Percentiles rank a stretch among this genome's conserved stretches.
These are phyloP conservation scores for Akanthomyces uredinophilus DNA, from an alignment of 2,329 filamentous ascomycete genomes.

Conservation along the genomic window DNA sequence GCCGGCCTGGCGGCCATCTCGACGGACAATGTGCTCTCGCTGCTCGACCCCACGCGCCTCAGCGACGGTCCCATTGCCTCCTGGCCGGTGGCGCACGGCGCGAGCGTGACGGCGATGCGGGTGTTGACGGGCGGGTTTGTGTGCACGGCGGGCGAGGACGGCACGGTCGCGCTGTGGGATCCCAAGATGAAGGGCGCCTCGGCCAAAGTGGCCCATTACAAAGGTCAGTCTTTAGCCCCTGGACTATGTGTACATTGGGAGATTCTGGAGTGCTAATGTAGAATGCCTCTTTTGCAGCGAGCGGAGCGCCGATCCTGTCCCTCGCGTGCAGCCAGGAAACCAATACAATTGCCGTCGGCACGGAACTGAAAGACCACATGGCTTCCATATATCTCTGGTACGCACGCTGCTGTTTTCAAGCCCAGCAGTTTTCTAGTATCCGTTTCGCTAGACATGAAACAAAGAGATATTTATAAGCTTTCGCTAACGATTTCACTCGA, in stretches of 20 bases:
- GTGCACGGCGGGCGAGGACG: conserved; percentile 68
- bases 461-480: not conserved
- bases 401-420: conserved; percentile 13
- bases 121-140: conserved; percentile 50
- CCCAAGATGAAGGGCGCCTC: conserved; percentile 40
- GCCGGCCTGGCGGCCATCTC: conserved; percentile 56
- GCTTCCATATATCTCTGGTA: conserved; percentile 60
- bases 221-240: conserved; percentile 31
- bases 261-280: too few relatives aligned
- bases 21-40: conserved; percentile 64
- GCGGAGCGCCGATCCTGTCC: conserved; percentile 52
- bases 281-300: conserved; percentile 28
- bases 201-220: conserved; percentile 40
- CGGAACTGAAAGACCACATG: conserved; percentile 62
- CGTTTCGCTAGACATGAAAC: not conserved
- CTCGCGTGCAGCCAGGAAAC: conserved; percentile 55
- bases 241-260: too few relatives aligned
- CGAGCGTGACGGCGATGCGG: conserved; percentile 58
- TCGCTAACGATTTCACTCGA: not conserved
- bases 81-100: conserved; percentile 47
- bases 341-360: conserved; percentile 64
- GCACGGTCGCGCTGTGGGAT: conserved; percentile 63
- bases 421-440: not conserved
- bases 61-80: conserved; percentile 43
- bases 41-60: conserved; percentile 58